These are phyloP conservation scores for Mortierella sp. DNA, from an alignment of 371 early-diverging fungal species.

Conservation along the genomic window DNA sequence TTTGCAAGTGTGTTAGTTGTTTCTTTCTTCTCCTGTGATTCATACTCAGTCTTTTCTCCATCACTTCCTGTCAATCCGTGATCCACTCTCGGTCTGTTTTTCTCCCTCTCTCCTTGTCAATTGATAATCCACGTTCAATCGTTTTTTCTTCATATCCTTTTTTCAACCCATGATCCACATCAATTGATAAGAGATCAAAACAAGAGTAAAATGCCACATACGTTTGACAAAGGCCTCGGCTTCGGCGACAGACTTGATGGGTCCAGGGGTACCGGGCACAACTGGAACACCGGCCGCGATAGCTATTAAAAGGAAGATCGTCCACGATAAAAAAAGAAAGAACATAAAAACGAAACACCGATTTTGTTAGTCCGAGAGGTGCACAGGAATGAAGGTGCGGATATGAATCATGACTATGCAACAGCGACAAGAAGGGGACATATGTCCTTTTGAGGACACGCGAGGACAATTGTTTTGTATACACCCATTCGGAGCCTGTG, in stretches of 20 bases:
- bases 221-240: slow-evolving; percentile 79
- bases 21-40: neutral
- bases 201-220: slow-evolving; percentile 10
- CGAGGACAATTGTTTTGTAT: neutral
- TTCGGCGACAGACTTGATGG: slow-evolving; percentile 76
- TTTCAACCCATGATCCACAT: neutral
- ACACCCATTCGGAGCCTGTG: too few relatives aligned
- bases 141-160: neutral
- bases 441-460: slow-evolving; percentile 4
- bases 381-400: neutral
- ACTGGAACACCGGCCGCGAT: slow-evolving; percentile 86
- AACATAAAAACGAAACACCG: neutral
- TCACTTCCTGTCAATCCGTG: too few relatives aligned
- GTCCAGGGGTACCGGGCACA: slow-evolving; percentile 92
- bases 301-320: slow-evolving; percentile 60
- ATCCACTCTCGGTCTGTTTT: neutral
- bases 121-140: neutral
- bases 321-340: neutral
- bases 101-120: neutral
- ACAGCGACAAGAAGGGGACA: neutral
- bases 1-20: neutral
- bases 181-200: slow-evolving; percentile 1
- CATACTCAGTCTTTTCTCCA: too few relatives aligned
- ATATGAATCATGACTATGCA: neutral
- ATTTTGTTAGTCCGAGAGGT: slow-evolving; percentile 11